Base-by-base conservation (phyloP, 257 asterid species). In the Fraxinus quadrangulata region DNA sequence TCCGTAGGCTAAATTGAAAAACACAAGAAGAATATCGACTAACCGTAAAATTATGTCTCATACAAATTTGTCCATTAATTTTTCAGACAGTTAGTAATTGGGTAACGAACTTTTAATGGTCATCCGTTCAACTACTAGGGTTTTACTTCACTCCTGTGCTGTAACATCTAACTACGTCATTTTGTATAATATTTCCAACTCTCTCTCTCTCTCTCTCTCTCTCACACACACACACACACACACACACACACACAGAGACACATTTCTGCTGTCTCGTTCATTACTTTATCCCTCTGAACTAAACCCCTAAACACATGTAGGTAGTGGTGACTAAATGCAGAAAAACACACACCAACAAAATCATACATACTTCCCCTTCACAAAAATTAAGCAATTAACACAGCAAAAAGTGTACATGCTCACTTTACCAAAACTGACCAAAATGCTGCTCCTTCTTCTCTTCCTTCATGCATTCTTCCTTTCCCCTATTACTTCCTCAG, bases 401-500 rank as follows among this genome's bases (percentile, higher is more conserved):
- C 56, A 47, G n/a, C 56, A 47, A 4, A 47, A 65, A 54, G 83
- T 81, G 88, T 78, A 71, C 40, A 69, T 82, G 75, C 78, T 76
- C 72, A 76, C 26, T 26, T 51, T 51, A 10, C 70, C 39, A 19
- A 66, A 77, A 30, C 47, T 12, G 0, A 75, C 71, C 36, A 69
- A 71, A 78, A 75, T 78, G 80, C 85, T 74, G 19, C 80, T 81
- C 3, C 65, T 84, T 24, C 49, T 56, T 77, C 19, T 77, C 54
- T 31, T 77, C 77, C 51, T 88, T 68, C n/a, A 87, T 77, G 63
- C 56, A 8, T 5, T 21, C 77, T 68, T 86, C 77, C 21, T 81
- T 65, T 39, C 78, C 75, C 14, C 78, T 51, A 26, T 85, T 49
- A 23, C 47, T 72, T 72, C 86, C 79, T 45, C 89, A 71, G 96